Conservation (phyloP, 2,329 filamentous ascomycete genomes). For the Aspergillus cejpii region DNA sequence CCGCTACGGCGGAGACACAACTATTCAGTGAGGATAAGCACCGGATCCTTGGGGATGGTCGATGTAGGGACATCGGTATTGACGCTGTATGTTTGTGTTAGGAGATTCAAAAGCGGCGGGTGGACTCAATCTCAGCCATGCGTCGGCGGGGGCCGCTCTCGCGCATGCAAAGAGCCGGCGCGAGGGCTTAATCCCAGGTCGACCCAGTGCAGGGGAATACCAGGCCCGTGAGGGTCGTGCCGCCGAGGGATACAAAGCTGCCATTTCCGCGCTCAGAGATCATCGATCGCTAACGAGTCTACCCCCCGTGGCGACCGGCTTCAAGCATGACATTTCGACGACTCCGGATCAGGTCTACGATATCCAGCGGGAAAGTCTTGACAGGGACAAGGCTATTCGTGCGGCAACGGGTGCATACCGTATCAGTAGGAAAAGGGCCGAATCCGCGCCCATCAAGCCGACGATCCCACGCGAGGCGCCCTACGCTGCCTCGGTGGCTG, state of each 20-base stretch:
- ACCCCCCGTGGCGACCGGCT: conserved; percentile 8
- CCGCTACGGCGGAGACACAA: conserved; percentile 15
- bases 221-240: conserved; percentile 54
- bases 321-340: conserved; percentile 47
- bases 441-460: conserved; percentile 51
- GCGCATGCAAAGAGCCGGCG: conserved; percentile 63
- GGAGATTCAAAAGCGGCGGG: conserved; percentile 28
- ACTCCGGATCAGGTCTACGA: conserved; percentile 59
- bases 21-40: conserved; percentile 19
- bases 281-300: conserved; percentile 14
- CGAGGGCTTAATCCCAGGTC: conserved; percentile 49
- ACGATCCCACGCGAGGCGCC: conserved; percentile 45
- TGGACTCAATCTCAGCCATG: conserved; percentile 51
- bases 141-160: conserved; percentile 66
- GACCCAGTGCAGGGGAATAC: conserved; percentile 49
- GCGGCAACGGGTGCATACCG: conserved; percentile 74
- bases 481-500: conserved; percentile 63
- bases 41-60: background rate
- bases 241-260: conserved; percentile 61
- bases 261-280: conserved; percentile 53
- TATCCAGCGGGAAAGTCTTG: conserved; percentile 34
- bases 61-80: background rate
- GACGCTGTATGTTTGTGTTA: background rate
- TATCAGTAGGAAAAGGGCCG: conserved; percentile 54
- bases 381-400: conserved; percentile 59